Percentiles rank a stretch among this genome's conserved stretches.
phyloP scores from a whole-genome alignment of 1,284 basidiomycete species.

The Austropuccinia psidii region DNA sequence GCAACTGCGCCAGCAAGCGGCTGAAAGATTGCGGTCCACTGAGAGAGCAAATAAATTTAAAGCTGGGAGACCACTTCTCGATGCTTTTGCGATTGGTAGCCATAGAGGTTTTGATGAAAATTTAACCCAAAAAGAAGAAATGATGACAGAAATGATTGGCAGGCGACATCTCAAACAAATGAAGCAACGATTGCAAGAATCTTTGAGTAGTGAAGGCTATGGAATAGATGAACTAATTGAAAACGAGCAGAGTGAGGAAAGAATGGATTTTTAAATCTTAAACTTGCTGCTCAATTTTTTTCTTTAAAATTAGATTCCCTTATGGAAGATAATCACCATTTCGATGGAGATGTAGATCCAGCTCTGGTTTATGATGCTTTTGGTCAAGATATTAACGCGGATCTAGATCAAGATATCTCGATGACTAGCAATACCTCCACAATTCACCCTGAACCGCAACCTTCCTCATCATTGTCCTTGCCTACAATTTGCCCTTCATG shows the following conservation, averaged over 20 bases:
- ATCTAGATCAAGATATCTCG: background rate
- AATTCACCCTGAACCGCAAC: background rate
- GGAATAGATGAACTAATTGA: constrained; percentile 20
- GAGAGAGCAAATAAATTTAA: constrained; percentile 11
- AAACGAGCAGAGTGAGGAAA: constrained; percentile 9
- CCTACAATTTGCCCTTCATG: constrained; percentile 7
- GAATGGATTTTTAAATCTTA: background rate
- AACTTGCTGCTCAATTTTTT: background rate
- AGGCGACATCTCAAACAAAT: constrained; percentile 20
- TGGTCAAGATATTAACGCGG: background rate
- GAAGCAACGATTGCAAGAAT: constrained; percentile 2
- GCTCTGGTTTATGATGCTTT: background rate
- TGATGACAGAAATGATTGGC: constrained; percentile 3
- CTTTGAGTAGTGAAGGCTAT: constrained; percentile 6
- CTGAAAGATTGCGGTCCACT: background rate
- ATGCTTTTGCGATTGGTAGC: constrained; percentile 1
- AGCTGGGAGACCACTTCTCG: background rate
- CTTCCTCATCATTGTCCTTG: background rate
- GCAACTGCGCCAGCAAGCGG: constrained; percentile 14
- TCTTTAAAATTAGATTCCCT: background rate
- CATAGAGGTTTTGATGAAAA: constrained; percentile 1
- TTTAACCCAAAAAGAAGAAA: background rate
- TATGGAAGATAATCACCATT: background rate
- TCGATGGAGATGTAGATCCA: background rate
- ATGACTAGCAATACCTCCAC: background rate